Conservation (phyloP, 805 yeast species). For the Schwanniomyces pseudopolymorphus region DNA sequence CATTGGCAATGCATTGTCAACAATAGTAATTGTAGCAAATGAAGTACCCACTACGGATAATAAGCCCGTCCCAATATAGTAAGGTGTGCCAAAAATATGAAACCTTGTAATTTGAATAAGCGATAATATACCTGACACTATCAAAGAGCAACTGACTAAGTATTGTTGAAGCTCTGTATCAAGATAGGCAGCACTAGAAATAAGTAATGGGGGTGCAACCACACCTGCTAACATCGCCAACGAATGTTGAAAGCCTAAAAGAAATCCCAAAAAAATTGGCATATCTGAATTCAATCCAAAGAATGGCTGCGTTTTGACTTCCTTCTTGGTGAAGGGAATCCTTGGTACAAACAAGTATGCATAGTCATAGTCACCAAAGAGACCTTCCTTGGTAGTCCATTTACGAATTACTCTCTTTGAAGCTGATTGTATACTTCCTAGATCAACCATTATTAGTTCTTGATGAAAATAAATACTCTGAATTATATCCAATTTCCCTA, state of each 20-base stretch:
- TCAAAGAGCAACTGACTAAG: constrained; percentile 37
- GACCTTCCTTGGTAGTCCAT: constrained; percentile 74
- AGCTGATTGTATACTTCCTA: constrained; percentile 11
- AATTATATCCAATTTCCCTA: not conserved
- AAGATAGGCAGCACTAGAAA: constrained; percentile 63
- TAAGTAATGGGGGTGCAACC: constrained; percentile 78
- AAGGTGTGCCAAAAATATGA: constrained; percentile 69
- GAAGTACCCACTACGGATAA: constrained; percentile 90
- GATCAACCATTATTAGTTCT: constrained; percentile 1
- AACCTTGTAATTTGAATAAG: constrained; percentile 66
- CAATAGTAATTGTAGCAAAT: constrained; percentile 84
- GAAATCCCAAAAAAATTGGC: constrained; percentile 74
- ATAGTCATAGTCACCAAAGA: constrained; percentile 87
- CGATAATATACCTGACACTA: constrained; percentile 56
- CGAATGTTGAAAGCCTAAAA: constrained; percentile 86
- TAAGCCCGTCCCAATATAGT: constrained; percentile 83
- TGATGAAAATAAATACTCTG: not conserved
- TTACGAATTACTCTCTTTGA: constrained; percentile 33
- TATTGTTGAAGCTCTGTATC: constrained; percentile 36
- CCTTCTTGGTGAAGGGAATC: constrained; percentile 59
- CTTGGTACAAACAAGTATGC: constrained; percentile 76
- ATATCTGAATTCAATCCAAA: constrained; percentile 77
- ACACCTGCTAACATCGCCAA: constrained; percentile 92
- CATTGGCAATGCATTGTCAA: constrained; percentile 69
- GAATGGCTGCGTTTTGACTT: constrained; percentile 66